Evolutionary conservation across 208 protist genomes (phyloP).

Genomic region (Naegleria fowleri): DNA sequence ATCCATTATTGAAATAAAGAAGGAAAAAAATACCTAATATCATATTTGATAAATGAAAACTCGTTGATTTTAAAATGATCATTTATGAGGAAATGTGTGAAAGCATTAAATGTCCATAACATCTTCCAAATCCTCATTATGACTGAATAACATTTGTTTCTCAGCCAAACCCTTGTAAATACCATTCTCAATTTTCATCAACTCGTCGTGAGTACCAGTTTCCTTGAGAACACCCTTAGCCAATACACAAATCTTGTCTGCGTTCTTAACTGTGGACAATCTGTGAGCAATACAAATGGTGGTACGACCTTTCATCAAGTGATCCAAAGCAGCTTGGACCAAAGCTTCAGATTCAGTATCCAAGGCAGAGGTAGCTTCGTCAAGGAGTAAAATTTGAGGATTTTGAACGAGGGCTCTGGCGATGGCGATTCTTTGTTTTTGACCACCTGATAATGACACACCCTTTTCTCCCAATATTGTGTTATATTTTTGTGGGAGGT

Average conservation of each 20-base stretch:
- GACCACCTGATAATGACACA: slow-evolving; percentile 43
- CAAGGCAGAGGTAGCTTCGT: slow-evolving; percentile 62
- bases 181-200: neutral
- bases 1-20: too few species aligned
- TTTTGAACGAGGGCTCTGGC: slow-evolving; percentile 27
- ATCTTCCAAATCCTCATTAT: too few species aligned
- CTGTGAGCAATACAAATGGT: slow-evolving; percentile 70
- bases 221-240: neutral
- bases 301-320: slow-evolving; percentile 55
- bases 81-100: too few species aligned
- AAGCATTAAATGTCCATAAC: too few species aligned
- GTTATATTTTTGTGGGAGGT: slow-evolving; percentile 38
- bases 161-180: neutral
- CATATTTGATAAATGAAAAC: too few species aligned
- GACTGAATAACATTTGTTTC: too few species aligned
- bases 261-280: slow-evolving; percentile 55
- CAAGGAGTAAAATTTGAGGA: slow-evolving; percentile 52
- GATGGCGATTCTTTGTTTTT: slow-evolving; percentile 49
- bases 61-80: too few species aligned
- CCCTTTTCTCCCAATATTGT: slow-evolving; percentile 48
- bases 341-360: slow-evolving; percentile 56
- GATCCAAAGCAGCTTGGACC: slow-evolving; percentile 40
- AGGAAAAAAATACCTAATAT: too few species aligned
- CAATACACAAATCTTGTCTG: neutral
- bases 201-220: neutral